A percentile compares a stretch with the other conserved stretches of the same genome.
Conservation (phyloP, 192 early-diverging fungal species). For the Allomyces macrogynus region DNA sequence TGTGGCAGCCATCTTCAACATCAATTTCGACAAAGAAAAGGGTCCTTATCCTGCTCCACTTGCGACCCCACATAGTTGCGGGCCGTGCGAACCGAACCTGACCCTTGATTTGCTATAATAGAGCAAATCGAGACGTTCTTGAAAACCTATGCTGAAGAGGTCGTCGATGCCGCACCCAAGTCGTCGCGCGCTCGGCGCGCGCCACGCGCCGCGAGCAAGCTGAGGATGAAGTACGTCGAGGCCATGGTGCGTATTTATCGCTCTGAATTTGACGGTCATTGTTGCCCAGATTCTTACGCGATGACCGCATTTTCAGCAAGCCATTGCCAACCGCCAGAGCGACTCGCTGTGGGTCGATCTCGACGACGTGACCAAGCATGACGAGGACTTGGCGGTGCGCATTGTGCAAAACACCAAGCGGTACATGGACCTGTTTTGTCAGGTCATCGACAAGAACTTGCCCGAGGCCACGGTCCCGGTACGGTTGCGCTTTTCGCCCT, state of each 20-base stretch:
- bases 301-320: conserved; percentile 19
- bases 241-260: background rate
- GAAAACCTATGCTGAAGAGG: background rate
- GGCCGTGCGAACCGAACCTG: background rate
- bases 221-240: background rate
- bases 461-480: conserved; percentile 16
- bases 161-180: background rate
- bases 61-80: background rate
- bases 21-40: background rate
- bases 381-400: background rate
- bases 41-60: background rate
- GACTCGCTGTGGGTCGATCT: conserved; percentile 39
- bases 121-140: background rate
- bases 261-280: background rate
- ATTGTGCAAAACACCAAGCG: conserved; percentile 47
- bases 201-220: no score
- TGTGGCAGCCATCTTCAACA: background rate
- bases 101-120: background rate
- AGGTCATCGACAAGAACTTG: conserved; percentile 47
- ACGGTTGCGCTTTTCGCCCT: background rate
- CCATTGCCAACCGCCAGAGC: conserved; percentile 36
- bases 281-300: background rate
- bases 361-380: conserved; percentile 35
- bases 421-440: conserved; percentile 60
- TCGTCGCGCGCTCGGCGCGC: no score